These are phyloP conservation scores for Botryotinia narcissicola DNA, from an alignment of 2,329 filamentous ascomycete species.

Conservation along the genomic window DNA sequence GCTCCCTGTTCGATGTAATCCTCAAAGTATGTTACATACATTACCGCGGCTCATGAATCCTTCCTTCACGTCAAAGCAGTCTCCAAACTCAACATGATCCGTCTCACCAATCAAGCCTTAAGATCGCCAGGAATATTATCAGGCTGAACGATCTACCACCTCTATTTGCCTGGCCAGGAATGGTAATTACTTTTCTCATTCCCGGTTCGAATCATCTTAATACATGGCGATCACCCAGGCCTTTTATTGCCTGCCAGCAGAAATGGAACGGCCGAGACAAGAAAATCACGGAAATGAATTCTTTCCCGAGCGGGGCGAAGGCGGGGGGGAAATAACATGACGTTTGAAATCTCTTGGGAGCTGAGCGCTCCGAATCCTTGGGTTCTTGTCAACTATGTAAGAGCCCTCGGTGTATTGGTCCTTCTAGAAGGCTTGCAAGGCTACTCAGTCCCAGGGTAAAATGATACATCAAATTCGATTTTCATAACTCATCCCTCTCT, in stretches of 20 bases:
- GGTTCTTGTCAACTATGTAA: neutral
- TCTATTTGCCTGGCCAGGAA: neutral
- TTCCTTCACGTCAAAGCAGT: neutral
- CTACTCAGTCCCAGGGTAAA: neutral
- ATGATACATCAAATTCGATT: neutral
- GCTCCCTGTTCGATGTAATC: neutral
- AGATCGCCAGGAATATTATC: neutral
- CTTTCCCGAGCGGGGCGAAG: neutral
- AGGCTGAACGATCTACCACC: neutral
- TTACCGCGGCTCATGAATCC: neutral
- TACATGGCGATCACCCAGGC: neutral
- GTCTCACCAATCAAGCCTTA: neutral
- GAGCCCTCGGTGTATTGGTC: neutral
- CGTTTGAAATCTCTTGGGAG: neutral
- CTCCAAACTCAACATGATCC: neutral
- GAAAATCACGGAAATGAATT: neutral
- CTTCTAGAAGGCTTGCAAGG: conserved; percentile 3
- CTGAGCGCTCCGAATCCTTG: neutral
- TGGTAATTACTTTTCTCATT: neutral
- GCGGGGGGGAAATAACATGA: neutral
- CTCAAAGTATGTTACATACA: neutral
- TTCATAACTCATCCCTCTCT: neutral
- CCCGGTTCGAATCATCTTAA: neutral
- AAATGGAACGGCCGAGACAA: conserved; percentile 6
- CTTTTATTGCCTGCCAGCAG: neutral